Percentiles rank a stretch among this genome's conserved stretches.
Evolutionary conservation across 2,329 filamentous ascomycete genomes (phyloP).

Genomic region (Aspergillus ochraceus): DNA sequence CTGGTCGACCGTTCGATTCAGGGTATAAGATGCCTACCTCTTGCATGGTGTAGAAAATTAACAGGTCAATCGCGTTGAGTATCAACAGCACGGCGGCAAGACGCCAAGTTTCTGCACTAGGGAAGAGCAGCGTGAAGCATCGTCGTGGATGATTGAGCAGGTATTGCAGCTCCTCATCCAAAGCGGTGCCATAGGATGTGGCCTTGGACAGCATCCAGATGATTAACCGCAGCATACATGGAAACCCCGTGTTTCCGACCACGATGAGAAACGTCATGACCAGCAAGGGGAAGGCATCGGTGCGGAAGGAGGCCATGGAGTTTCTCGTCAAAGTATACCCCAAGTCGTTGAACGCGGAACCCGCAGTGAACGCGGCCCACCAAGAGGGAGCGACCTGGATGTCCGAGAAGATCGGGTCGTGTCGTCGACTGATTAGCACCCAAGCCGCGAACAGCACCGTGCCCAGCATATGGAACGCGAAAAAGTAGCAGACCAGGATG

Average conservation of each 20-base stretch:
- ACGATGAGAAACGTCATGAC: constrained; percentile 82
- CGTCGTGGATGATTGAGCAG: constrained; percentile 88
- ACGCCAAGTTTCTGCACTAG: constrained; percentile 86
- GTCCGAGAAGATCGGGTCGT: constrained; percentile 60
- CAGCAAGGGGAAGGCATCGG: constrained; percentile 70
- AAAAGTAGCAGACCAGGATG: constrained; percentile 74
- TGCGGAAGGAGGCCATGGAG: constrained; percentile 86
- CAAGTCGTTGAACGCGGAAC: constrained; percentile 85
- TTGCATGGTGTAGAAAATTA: constrained; percentile 79
- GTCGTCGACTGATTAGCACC: constrained; percentile 65
- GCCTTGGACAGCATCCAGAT: constrained; percentile 78
- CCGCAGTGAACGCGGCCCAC: constrained; percentile 87
- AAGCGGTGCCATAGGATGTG: constrained; percentile 61
- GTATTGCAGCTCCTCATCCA: constrained; percentile 86
- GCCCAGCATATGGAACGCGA: constrained; percentile 74
- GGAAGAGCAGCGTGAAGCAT: constrained; percentile 92
- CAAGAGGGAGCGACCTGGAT: constrained; percentile 66
- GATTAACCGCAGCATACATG: constrained; percentile 84
- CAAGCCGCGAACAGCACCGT: constrained; percentile 72
- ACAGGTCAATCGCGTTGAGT: constrained; percentile 77
- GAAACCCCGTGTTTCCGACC: constrained; percentile 90
- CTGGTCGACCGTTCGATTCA: background rate
- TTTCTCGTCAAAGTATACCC: constrained; percentile 87
- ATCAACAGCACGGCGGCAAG: constrained; percentile 78
- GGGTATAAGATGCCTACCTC: constrained; percentile 59